Conservation (phyloP, 1,284 basidiomycete species). For the Puccinia hordei region DNA sequence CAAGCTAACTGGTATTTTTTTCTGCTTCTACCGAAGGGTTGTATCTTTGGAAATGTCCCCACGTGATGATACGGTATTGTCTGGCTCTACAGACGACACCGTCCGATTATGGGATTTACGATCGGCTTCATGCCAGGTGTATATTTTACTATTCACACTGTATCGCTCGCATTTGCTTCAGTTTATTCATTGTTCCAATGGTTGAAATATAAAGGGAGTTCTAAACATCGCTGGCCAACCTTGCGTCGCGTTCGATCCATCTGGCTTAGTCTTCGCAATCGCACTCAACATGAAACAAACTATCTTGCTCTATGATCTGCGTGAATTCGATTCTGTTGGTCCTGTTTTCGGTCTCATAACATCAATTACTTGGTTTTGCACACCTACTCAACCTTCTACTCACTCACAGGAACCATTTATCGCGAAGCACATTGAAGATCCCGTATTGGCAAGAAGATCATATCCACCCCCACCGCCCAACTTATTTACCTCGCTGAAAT, state of each 20-base stretch:
- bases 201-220: slow-evolving; percentile 64
- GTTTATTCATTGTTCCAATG: slow-evolving; percentile 53
- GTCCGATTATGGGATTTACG: slow-evolving; percentile 97
- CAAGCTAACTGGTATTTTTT: neutral
- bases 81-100: slow-evolving; percentile 86
- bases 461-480: slow-evolving; percentile 74
- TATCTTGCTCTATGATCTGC: slow-evolving; percentile 83
- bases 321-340: slow-evolving; percentile 76
- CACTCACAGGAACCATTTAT: slow-evolving; percentile 72
- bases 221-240: slow-evolving; percentile 68
- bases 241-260: slow-evolving; percentile 84
- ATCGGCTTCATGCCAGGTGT: slow-evolving; percentile 70
- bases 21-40: slow-evolving; percentile 64
- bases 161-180: neutral
- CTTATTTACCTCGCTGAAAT: slow-evolving; percentile 84
- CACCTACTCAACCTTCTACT: neutral
- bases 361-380: neutral
- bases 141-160: neutral
- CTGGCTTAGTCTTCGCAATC: slow-evolving; percentile 88
- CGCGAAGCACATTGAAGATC: slow-evolving; percentile 77
- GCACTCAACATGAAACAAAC: slow-evolving; percentile 78
- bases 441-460: slow-evolving; percentile 70
- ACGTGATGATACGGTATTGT: slow-evolving; percentile 91
- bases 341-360: neutral
- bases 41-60: slow-evolving; percentile 89